Evolutionary conservation across 2,329 filamentous ascomycete genomes (phyloP).

Genomic region (Phaeoacremonium minimum): DNA sequence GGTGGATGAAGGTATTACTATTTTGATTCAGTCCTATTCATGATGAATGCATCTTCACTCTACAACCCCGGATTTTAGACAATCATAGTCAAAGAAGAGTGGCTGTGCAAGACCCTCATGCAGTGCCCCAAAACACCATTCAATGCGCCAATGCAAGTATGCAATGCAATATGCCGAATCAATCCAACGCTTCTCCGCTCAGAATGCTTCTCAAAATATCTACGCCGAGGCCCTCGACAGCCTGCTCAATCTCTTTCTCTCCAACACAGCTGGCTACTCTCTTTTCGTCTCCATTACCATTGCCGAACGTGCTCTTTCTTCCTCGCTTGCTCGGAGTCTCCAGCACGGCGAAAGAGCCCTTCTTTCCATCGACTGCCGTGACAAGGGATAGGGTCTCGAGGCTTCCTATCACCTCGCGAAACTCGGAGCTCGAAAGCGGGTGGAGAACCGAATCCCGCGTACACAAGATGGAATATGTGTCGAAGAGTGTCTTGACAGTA

Average conservation of each 20-base stretch:
- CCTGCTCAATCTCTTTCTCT: conserved; percentile 72
- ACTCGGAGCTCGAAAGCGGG: conserved; percentile 85
- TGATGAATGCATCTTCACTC: no score
- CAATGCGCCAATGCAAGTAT: neutral
- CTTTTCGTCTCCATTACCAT: conserved; percentile 64
- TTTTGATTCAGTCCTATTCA: no score
- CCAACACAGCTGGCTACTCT: conserved; percentile 74
- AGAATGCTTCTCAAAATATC: conserved; percentile 61
- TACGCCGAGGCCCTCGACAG: conserved; percentile 58
- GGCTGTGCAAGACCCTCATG: no score
- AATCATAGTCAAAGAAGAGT: no score
- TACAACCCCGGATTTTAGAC: no score
- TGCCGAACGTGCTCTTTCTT: conserved; percentile 48
- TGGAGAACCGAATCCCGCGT: conserved; percentile 85
- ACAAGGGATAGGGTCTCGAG: conserved; percentile 85
- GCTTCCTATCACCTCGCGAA: conserved; percentile 86
- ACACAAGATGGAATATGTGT: conserved; percentile 78
- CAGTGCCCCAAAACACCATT: neutral
- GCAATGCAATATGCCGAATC: conserved; percentile 1
- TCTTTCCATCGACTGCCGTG: conserved; percentile 65
- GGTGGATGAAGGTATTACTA: no score
- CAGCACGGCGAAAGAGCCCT: conserved; percentile 57
- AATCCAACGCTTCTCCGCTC: conserved; percentile 56
- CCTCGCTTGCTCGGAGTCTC: conserved; percentile 70
- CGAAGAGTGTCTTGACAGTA: conserved; percentile 78